phyloP scores from a whole-genome alignment of 129 eudicot genomes.

The Ambrosia trifida region DNA sequence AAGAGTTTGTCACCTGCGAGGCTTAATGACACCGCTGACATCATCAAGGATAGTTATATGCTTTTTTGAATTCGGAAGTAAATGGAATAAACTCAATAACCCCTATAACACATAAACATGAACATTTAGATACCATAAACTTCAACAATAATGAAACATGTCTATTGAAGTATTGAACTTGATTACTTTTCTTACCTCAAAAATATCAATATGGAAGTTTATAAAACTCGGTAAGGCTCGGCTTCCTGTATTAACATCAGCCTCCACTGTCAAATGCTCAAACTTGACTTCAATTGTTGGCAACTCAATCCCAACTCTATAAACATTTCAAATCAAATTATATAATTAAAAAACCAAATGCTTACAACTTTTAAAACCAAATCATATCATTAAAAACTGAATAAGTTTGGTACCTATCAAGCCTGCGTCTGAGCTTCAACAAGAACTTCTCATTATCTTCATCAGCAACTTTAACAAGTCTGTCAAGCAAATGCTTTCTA shows the following conservation, averaged over 20 bases:
- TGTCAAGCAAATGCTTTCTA: slow-evolving; percentile 54
- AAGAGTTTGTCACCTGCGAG: slow-evolving; percentile 55
- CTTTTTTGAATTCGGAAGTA: slow-evolving; percentile 61
- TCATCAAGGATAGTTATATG: slow-evolving; percentile 71
- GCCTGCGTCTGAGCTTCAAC: slow-evolving; percentile 58
- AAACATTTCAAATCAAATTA: no score
- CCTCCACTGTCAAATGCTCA: slow-evolving; percentile 64
- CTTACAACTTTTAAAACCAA: no score
- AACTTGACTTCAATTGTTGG: slow-evolving; percentile 83
- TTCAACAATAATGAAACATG: no score
- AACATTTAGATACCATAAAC: background rate
- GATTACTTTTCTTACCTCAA: slow-evolving; percentile 48
- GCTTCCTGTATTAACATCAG: slow-evolving; percentile 77
- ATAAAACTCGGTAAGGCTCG: slow-evolving; percentile 72
- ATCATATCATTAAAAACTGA: no score
- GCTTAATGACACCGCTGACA: slow-evolving; percentile 78
- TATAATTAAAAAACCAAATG: no score
- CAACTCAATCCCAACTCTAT: slow-evolving; percentile 84
- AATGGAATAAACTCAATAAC: slow-evolving; percentile 40
- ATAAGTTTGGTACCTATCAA: no score
- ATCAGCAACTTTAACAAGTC: slow-evolving; percentile 65
- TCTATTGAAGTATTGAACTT: background rate
- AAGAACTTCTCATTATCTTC: slow-evolving; percentile 87
- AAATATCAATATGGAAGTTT: slow-evolving; percentile 48
- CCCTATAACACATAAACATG: slow-evolving; percentile 40